Evolutionary conservation across 495 filamentous ascomycete genomes (phyloP), one percentile per base, ranked within the genome.

Genomic region (Penicillium paxilli): DNA sequence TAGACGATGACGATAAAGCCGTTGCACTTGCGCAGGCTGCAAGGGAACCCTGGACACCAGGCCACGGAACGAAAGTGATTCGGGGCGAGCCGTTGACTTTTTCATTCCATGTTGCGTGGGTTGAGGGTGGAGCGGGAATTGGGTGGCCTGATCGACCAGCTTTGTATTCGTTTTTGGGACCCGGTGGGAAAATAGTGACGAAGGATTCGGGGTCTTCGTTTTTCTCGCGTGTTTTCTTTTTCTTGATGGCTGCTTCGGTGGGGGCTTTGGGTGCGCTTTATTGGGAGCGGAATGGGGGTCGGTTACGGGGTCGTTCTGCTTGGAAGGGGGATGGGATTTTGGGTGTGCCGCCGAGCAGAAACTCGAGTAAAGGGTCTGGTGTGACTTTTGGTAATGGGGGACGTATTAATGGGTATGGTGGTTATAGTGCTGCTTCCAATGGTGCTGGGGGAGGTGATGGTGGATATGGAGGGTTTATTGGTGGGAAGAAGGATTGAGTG

Each of bases 41-140:
- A 25, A 63, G 67, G 12, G 69, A 76, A 10, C 75, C 75, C n/a
- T 78, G 75, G 75, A 76, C 73, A 2, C 57, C 68, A 0, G 75
- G 75, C 0, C 75, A 78, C 25, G 74, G 77, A 14, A 78, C 75
- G 22, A 83, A 86, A 52, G 79, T 98, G 23, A 80, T 97, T 20
- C 96, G 96, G 60, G 92, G 92, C 6, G 91, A 96, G 63, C 83
- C 86, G 21, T 72, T 98, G 22, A 84, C 91, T 1, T 80, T 98
- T 59, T 82, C 80, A 44, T 88, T 98, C 59, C 85, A 81, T 50
- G 86, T 98, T 30, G 78, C 89, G 28, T 98, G 94, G 94, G 87
- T 95, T 62, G 86, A 89, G 17, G 88, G 84, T 3, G 85, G 89
- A 10, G 74, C 64, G 25, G 66, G 76, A 8, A 68, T 77, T 64